Evolutionary conservation across 768 basidiomycete species (phyloP).

Genomic region (Lactarius pseudohatsudake): DNA sequence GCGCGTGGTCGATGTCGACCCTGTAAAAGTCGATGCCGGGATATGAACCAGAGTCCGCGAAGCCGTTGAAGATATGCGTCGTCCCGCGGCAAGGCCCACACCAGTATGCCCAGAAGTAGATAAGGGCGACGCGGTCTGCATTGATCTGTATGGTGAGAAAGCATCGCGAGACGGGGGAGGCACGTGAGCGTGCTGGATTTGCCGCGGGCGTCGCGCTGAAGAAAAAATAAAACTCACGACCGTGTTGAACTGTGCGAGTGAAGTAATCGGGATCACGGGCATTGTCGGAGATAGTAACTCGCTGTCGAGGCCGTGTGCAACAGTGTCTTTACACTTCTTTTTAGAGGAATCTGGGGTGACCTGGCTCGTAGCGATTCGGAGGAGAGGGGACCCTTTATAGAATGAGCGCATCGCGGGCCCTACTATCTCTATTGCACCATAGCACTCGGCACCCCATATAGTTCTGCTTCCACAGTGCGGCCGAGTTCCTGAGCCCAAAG

Average conservation of each 20-base stretch:
- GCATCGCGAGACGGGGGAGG: not conserved
- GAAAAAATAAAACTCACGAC: constrained; percentile 13
- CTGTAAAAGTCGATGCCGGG: constrained; percentile 23
- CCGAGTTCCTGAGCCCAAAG: not conserved
- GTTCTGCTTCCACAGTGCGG: constrained; percentile 8
- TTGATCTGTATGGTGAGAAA: constrained; percentile 5
- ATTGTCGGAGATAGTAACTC: constrained; percentile 6
- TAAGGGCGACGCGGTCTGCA: constrained; percentile 11
- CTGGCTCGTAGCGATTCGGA: not conserved
- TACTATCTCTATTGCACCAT: not conserved
- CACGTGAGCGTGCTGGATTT: not conserved
- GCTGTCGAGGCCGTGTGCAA: not conserved
- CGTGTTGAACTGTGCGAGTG: constrained; percentile 21
- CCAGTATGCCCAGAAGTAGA: constrained; percentile 28
- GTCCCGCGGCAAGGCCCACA: constrained; percentile 24
- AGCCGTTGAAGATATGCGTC: constrained; percentile 23
- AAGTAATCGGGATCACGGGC: constrained; percentile 18
- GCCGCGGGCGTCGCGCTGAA: not conserved
- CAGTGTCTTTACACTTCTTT: not conserved
- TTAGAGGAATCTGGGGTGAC: not conserved
- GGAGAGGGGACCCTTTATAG: constrained; percentile 10
- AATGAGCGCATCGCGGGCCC: not conserved
- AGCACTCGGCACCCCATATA: not conserved
- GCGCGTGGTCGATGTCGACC: constrained; percentile 23
- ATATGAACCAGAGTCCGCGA: constrained; percentile 20